Base-by-base conservation (phyloP, 768 basidiomycete species). In the Nevesoporus exiguus region DNA sequence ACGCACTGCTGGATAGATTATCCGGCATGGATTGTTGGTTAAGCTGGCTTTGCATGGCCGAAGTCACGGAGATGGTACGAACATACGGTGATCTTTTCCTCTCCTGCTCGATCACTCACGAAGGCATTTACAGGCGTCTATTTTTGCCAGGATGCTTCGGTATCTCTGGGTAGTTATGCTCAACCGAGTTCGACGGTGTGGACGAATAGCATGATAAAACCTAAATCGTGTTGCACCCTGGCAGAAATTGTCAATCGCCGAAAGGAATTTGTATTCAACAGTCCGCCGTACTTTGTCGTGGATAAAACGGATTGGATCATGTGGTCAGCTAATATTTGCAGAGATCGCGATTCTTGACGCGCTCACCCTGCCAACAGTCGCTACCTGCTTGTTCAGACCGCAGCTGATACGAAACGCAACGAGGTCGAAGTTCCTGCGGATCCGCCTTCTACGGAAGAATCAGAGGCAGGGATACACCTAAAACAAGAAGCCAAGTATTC, bases 21-120 rank as follows among this genome's bases (percentile, higher is more conserved):
- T 90, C 44, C 79, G 86, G 15, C 83, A 88, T 63, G 87, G 87
- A 2, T 71, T 89, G 7, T 87, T 85, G 83, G 83, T 73, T 66
- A 81, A 79, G 65, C 65, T 66, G 0, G 63, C 82, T 14, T 66
- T 75, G 19, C 67, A 90, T 65, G 87, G 87, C 15, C 71, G 87
- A 40, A 79, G 82, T 0, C 83, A 74, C 58, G 88, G 88, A 7
- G 53, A 90, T 63, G 87, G 85, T 79, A 52, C 42, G 73, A 2
- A 11, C 3, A n/a, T 2, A 4, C 5, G 9, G 9, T 43, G 40
- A 1, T n/a, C 34, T 19, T 33, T 9, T 37, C 10, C 7, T 36
- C 27, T 22, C 13, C 5, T 22, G 36, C 17, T 36, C 13, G 5
- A 10, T 15, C 11, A 36, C 19, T 15, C 13, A 19, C n/a, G 59